Evolutionary conservation across 139 green algal species (phyloP).

Genomic region (Monoraphidium neglectum): DNA sequence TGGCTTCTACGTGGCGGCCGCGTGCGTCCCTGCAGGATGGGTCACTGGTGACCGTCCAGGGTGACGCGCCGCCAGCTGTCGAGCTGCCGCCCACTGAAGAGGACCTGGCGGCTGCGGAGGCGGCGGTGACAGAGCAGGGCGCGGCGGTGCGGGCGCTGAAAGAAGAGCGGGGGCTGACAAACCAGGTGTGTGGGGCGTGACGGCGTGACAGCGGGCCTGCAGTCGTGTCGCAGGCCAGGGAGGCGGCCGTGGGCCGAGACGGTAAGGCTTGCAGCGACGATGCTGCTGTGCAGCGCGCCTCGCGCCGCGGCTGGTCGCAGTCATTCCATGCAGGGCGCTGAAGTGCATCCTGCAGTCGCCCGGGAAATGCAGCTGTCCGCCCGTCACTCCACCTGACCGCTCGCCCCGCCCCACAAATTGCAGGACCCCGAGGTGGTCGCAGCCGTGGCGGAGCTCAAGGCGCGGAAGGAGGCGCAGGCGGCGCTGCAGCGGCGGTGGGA

Average conservation of each 20-base stretch:
- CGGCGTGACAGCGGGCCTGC: not conserved
- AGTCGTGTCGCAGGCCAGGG: not conserved
- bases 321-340: not conserved
- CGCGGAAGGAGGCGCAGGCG: conserved; percentile 32
- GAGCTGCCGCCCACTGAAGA: conserved; percentile 34
- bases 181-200: conserved; percentile 30
- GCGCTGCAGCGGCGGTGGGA: conserved; percentile 33
- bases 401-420: not conserved
- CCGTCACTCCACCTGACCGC: not conserved
- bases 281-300: not conserved
- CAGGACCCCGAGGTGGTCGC: conserved; percentile 45
- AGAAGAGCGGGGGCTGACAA: conserved; percentile 35
- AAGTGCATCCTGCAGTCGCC: not conserved
- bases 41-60: conserved; percentile 12
- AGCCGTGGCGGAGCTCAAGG: conserved; percentile 46
- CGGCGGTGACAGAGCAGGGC: conserved; percentile 41
- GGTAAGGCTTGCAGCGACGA: not conserved
- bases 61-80: not conserved
- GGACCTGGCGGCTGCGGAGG: conserved; percentile 40
- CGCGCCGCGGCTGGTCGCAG: too few relatives aligned
- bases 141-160: conserved; percentile 42
- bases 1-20: too few relatives aligned
- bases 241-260: not conserved
- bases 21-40: conserved; percentile 24
- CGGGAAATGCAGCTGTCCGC: not conserved